Evolutionary conservation across 1,139 yeast genomes (phyloP).

Genomic region (Candida sp.): DNA sequence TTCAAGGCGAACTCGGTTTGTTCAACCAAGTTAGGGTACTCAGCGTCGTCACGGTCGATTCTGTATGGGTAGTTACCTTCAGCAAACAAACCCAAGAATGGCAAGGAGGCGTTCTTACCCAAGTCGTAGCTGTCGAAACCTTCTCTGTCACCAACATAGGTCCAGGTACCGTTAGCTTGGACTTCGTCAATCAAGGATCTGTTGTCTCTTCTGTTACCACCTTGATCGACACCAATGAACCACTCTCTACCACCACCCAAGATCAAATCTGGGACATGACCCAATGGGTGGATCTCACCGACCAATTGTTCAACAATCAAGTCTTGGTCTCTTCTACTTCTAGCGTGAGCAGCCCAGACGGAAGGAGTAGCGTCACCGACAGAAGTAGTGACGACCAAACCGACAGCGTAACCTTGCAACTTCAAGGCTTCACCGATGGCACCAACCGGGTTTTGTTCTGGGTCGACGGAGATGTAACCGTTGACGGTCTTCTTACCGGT

Average conservation of each 20-base stretch:
- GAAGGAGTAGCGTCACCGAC: slow-evolving; percentile 84
- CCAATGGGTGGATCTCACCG: slow-evolving; percentile 71
- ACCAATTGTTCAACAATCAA: slow-evolving; percentile 83
- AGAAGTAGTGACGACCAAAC: slow-evolving; percentile 87
- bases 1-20: slow-evolving; percentile 72
- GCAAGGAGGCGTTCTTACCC: slow-evolving; percentile 68
- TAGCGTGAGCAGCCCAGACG: slow-evolving; percentile 77
- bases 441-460: slow-evolving; percentile 71
- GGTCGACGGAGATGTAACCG: slow-evolving; percentile 84
- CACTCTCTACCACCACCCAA: slow-evolving; percentile 92
- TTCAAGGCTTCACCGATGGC: slow-evolving; percentile 86
- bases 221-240: slow-evolving; percentile 48
- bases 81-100: slow-evolving; percentile 74
- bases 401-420: slow-evolving; percentile 75
- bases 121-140: slow-evolving; percentile 55
- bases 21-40: slow-evolving; percentile 76
- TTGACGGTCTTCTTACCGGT: slow-evolving; percentile 81
- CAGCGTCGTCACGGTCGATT: slow-evolving; percentile 62
- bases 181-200: slow-evolving; percentile 70
- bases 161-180: slow-evolving; percentile 58
- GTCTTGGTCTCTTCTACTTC: slow-evolving; percentile 73
- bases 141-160: slow-evolving; percentile 59
- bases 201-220: slow-evolving; percentile 72
- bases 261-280: slow-evolving; percentile 78
- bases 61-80: slow-evolving; percentile 81